Evolutionary conservation across 495 filamentous ascomycete species (phyloP), one percentile per base, ranked within the genome.

Genomic region (Aspergillus sclerotioniger): DNA sequence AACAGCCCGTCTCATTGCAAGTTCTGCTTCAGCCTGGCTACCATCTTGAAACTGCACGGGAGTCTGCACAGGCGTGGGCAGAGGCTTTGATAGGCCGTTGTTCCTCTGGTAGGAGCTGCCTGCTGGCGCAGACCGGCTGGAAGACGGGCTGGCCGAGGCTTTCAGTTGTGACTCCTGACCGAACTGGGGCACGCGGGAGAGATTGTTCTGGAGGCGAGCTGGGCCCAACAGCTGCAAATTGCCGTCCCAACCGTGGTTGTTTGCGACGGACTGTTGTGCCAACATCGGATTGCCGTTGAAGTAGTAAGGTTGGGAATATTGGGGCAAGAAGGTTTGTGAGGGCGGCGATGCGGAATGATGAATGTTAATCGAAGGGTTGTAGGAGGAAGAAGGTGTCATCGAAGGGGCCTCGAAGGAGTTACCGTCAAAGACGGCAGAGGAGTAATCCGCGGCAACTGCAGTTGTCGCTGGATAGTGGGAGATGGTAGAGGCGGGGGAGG

Each of bases 1-100:
- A 54, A 79, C 70, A 31, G 77, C 78, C 47, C 75, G 77, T 71
- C 80, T 79, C 80, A 84, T 82, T 29, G 76, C 81, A 45, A 74
- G 65, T 57, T 84, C 80, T 9, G 75, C 71, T 17, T 79, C 69
- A 47, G 72, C 68, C 66, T 70, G 67, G 51, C 63, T 70, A 57
- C 70, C 72, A 75, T 80, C 71, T 17, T 78, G 68, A 1, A 68
- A 60, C 60, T 78, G 76, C 19, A 73, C 51, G 0, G 76, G 76
- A 4, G 79, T 80, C 45, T 75, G 72, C 37, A 73, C 73, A 6
- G 78, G 73, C 12, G 79, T 78, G n/a, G 76, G 76, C 53, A 77
- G 66, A 43, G 81, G 70, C 66, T 83, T 82, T 9, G 72, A 62
- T 29, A 59, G 59, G 59, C 68, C 65, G 52, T 64, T 67, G 12